These are phyloP conservation scores for Geranium brycei DNA, from an alignment of 345 rosid genomes.

Conservation along the genomic window DNA sequence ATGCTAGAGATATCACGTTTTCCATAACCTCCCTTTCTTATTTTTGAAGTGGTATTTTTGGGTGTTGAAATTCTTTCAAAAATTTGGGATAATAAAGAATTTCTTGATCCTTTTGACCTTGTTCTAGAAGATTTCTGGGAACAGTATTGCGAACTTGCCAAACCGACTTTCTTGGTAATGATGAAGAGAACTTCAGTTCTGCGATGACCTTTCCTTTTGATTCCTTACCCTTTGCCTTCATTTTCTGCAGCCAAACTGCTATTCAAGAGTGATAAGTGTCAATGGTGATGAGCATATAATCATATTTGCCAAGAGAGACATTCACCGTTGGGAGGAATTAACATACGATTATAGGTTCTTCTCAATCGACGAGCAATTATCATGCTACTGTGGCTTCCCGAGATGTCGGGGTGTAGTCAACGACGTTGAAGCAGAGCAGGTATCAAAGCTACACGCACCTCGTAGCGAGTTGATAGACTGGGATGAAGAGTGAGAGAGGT, in stretches of 20 bases:
- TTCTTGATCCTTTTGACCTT: too few species aligned
- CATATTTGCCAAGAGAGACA: slow-evolving; percentile 87
- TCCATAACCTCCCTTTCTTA: too few species aligned
- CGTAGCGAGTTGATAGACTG: slow-evolving; percentile 59
- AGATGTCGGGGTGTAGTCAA: slow-evolving; percentile 88
- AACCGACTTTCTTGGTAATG: too few species aligned
- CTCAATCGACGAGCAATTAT: slow-evolving; percentile 68
- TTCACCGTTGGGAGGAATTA: slow-evolving; percentile 81
- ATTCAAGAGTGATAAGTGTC: slow-evolving; percentile 70
- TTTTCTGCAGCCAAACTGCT: slow-evolving; percentile 81
- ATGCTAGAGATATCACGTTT: too few species aligned
- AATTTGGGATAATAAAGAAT: too few species aligned
- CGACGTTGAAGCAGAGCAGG: slow-evolving; percentile 72
- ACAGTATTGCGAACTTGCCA: too few species aligned
- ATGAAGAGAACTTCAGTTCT: too few species aligned
- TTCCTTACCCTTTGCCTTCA: not conserved
- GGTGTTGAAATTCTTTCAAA: too few species aligned
- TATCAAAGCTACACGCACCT: slow-evolving; percentile 40
- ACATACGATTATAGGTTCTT: slow-evolving; percentile 92
- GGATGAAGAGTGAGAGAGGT: slow-evolving; percentile 30
- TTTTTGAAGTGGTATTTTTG: too few species aligned
- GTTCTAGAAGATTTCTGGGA: too few species aligned
- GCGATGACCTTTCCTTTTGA: not conserved
- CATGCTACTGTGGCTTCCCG: slow-evolving; percentile 79
- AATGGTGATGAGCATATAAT: slow-evolving; percentile 78